Evolutionary conservation across 2,329 filamentous ascomycete species (phyloP).

Genomic region (Talaromyces albobiverticillius): DNA sequence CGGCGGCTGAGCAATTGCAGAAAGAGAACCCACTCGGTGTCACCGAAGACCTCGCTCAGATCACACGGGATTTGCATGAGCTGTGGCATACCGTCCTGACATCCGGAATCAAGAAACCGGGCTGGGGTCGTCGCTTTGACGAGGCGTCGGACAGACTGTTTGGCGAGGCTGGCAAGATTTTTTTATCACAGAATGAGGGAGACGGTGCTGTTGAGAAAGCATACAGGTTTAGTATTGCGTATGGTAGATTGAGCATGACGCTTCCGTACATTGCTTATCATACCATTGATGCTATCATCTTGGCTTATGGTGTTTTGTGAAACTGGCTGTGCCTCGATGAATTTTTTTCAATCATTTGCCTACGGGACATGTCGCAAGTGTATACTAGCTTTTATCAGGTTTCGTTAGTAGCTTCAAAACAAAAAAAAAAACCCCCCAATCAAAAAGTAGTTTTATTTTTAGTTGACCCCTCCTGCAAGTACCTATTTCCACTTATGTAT

Average conservation of each 20-base stretch:
- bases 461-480: no score
- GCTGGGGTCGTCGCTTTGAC: not conserved
- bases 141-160: not conserved
- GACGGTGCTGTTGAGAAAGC: not conserved
- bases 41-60: not conserved
- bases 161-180: not conserved
- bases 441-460: no score
- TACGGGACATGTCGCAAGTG: no score
- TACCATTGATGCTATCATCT: not conserved
- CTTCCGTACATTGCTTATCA: slow-evolving; percentile 7
- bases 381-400: no score
- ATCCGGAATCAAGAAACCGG: not conserved
- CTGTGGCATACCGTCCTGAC: not conserved
- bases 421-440: no score
- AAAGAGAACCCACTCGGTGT: not conserved
- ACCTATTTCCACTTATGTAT: no score
- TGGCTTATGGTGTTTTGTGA: not conserved
- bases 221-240: slow-evolving; percentile 5
- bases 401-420: no score
- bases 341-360: no score
- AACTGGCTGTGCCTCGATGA: no score
- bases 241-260: slow-evolving; percentile 5
- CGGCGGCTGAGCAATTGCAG: not conserved
- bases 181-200: not conserved
- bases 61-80: not conserved